Evolutionary conservation across 2,329 filamentous ascomycete species (phyloP).

Genomic region (Hymenoscyphus fraxineus): DNA sequence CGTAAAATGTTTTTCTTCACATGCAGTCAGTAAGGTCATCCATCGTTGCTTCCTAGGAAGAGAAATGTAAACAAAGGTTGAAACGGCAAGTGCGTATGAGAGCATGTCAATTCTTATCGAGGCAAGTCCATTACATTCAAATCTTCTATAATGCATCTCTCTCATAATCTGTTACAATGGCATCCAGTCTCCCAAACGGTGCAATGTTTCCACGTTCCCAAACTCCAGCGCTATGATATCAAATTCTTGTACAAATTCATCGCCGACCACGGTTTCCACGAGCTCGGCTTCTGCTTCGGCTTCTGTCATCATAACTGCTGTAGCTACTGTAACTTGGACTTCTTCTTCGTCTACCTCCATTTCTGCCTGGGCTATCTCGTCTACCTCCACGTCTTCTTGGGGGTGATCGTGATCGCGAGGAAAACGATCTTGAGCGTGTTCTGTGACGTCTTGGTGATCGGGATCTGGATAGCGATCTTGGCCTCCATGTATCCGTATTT

Average conservation of each 20-base stretch:
- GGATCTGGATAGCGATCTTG: conserved; percentile 39
- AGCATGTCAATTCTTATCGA: background rate
- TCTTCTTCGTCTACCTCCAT: conserved; percentile 43
- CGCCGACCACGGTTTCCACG: conserved; percentile 29
- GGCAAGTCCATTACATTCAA: background rate
- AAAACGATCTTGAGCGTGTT: conserved; percentile 39
- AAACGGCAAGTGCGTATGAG: background rate
- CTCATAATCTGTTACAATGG: background rate
- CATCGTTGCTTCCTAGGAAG: background rate
- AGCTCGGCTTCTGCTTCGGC: conserved; percentile 36
- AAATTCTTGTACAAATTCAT: conserved; percentile 18
- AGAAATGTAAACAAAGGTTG: background rate
- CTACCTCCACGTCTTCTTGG: conserved; percentile 31
- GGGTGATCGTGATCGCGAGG: conserved; percentile 38
- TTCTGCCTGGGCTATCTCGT: conserved; percentile 30
- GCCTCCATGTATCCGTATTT: conserved; percentile 36
- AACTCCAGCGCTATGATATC: conserved; percentile 25
- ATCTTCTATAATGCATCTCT: background rate
- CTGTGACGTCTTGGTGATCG: conserved; percentile 38
- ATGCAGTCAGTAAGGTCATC: background rate
- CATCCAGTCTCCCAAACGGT: conserved; percentile 4
- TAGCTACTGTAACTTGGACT: conserved; percentile 63
- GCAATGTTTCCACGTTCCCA: conserved; percentile 3
- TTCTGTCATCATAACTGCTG: conserved; percentile 50
- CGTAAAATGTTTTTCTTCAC: background rate